These are phyloP conservation scores for Prototheca stagnorum DNA, from an alignment of 163 green algal genomes.

Conservation along the genomic window DNA sequence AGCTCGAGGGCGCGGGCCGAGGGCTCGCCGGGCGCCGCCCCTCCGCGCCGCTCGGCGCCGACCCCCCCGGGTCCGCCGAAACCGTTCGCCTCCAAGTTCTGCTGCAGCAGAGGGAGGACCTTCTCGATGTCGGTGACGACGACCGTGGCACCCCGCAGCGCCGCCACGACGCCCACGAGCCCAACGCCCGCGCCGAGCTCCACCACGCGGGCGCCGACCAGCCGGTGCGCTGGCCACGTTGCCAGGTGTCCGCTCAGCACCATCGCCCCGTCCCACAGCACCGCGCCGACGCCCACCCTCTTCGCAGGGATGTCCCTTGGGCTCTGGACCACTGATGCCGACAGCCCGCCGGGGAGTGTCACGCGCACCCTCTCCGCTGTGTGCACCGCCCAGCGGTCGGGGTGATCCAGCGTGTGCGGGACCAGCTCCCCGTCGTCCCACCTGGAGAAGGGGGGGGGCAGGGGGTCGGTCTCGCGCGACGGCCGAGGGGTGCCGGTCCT, in stretches of 20 bases:
- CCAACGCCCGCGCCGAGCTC: conserved; percentile 63
- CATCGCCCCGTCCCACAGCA: conserved; percentile 56
- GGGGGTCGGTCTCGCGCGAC: not conserved
- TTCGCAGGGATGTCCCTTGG: conserved; percentile 19
- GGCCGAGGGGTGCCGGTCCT: not conserved
- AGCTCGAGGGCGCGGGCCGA: conserved; percentile 26
- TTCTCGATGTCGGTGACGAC: conserved; percentile 28
- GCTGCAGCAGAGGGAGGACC: conserved; percentile 33
- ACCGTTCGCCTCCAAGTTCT: conserved; percentile 43
- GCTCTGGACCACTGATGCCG: conserved; percentile 19
- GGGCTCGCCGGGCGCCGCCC: conserved; percentile 4
- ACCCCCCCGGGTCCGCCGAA: conserved; percentile 1
- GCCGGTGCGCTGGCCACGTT: not conserved
- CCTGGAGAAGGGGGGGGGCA: conserved; percentile 1
- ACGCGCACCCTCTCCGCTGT: conserved; percentile 21
- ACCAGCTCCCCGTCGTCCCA: conserved; percentile 31
- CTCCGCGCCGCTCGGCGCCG: not conserved
- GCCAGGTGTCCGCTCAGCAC: conserved; percentile 45
- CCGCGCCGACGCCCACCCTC: conserved; percentile 51
- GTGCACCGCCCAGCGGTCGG: conserved; percentile 30
- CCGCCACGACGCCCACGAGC: conserved; percentile 41
- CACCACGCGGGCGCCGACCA: conserved; percentile 29
- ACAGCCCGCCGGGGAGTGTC: conserved; percentile 8
- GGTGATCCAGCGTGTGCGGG: conserved; percentile 1
- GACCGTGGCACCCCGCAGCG: conserved; percentile 35